A percentile compares a stretch with the other conserved stretches of the same genome.
These are phyloP conservation scores for Starmerella stigmatis DNA, from an alignment of 805 yeast species.

Conservation along the genomic window DNA sequence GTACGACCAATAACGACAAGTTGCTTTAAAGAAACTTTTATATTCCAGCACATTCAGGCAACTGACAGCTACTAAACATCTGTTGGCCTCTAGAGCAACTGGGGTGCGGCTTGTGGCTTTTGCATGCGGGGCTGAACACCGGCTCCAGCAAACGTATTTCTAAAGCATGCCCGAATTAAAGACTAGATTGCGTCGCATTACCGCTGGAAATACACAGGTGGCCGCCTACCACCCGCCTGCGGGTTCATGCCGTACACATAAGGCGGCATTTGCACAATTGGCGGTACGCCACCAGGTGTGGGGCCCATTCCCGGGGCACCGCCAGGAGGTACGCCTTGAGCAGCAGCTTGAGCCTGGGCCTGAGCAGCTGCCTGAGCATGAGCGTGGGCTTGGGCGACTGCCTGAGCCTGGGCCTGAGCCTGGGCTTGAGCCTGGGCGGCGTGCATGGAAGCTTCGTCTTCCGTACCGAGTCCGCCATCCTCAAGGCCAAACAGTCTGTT, in stretches of 20 bases:
- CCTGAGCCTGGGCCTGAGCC: conserved; percentile 22
- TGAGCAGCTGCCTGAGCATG: conserved; percentile 22
- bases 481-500: conserved; percentile 34
- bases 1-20: too few relatives aligned
- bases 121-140: too few relatives aligned
- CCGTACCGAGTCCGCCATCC: conserved; percentile 18
- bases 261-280: conserved; percentile 19
- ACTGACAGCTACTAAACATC: too few relatives aligned
- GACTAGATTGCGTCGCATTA: conserved; percentile 23
- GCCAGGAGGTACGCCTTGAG: conserved; percentile 4
- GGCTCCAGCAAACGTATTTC: too few relatives aligned
- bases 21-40: too few relatives aligned
- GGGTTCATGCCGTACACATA: conserved; percentile 21
- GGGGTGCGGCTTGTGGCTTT: too few relatives aligned
- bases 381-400: conserved; percentile 23
- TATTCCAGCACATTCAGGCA: too few relatives aligned
- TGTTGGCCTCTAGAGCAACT: too few relatives aligned
- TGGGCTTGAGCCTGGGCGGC: conserved; percentile 12
- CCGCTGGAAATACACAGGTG: conserved; percentile 36
- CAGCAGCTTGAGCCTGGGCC: conserved; percentile 27
- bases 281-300: conserved; percentile 11
- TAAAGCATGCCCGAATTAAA: too few relatives aligned
- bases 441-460: conserved; percentile 15
- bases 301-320: conserved; percentile 3
- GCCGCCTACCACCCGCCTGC: conserved; percentile 21